Conservation (phyloP, 139 green algal genomes). For the Mesotaenium endlicherianum region DNA sequence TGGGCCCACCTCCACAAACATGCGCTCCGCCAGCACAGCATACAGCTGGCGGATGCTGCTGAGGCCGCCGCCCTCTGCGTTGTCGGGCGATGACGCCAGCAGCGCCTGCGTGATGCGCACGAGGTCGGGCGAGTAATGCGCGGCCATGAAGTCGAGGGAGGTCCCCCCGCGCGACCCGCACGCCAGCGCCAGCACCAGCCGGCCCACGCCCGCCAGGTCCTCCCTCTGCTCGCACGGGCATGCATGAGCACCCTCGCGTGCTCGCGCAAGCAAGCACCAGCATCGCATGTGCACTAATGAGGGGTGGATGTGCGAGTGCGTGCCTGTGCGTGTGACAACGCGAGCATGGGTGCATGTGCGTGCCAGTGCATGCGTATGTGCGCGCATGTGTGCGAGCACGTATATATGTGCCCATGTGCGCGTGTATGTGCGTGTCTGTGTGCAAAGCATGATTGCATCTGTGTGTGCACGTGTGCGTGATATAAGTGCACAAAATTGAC, state of each 20-base stretch:
- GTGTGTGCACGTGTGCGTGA: too few species aligned
- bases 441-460: too few species aligned
- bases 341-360: too few species aligned
- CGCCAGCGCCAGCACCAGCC: conserved; percentile 76
- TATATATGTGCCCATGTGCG: too few species aligned
- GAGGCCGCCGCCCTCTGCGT: conserved; percentile 27
- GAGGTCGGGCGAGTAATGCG: conserved; percentile 71
- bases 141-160: conserved; percentile 51
- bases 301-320: too few species aligned
- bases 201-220: conserved; percentile 60
- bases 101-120: conserved; percentile 64
- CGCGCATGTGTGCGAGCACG: too few species aligned
- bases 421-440: too few species aligned
- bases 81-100: conserved; percentile 16
- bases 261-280: too few species aligned
- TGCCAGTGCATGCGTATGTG: too few species aligned
- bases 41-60: conserved; percentile 62
- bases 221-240: conserved; percentile 21
- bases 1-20: conserved; percentile 70
- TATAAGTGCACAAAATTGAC: too few species aligned
- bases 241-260: background rate
- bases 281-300: too few species aligned
- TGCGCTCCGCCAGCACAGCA: conserved; percentile 68
- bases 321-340: too few species aligned
- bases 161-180: conserved; percentile 58